Evolutionary conservation across 2,329 filamentous ascomycete species (phyloP).

Genomic region (Colletotrichum aenigma): DNA sequence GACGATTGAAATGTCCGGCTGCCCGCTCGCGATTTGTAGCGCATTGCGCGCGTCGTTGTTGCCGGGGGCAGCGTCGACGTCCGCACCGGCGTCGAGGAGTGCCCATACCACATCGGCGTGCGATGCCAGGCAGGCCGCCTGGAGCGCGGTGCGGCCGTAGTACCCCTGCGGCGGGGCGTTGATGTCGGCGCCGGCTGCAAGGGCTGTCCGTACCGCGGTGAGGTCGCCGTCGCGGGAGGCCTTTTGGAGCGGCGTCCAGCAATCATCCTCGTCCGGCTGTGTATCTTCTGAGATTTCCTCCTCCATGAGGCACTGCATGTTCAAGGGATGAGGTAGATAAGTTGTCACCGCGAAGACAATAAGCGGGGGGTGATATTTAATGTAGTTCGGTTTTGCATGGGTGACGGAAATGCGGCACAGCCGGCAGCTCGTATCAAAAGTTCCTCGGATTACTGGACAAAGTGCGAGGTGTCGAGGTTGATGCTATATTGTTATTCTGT

Average conservation of each 20-base stretch:
- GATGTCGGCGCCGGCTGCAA: conserved; percentile 29
- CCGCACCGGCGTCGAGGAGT: conserved; percentile 34
- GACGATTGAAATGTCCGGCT: conserved; percentile 26
- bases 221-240: conserved; percentile 36
- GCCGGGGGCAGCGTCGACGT: conserved; percentile 35
- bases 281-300: background rate
- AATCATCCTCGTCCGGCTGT: conserved; percentile 27
- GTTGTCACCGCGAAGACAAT: no score
- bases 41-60: conserved; percentile 40
- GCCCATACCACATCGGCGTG: conserved; percentile 27
- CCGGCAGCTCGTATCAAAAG: background rate
- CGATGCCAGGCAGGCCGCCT: conserved; percentile 34
- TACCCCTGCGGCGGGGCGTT: conserved; percentile 36
- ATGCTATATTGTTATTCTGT: background rate
- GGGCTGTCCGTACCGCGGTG: conserved; percentile 24
- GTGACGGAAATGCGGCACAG: background rate
- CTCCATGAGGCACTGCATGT: background rate
- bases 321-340: no score
- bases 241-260: conserved; percentile 39
- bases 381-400: background rate
- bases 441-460: background rate
- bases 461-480: background rate
- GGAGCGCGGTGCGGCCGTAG: conserved; percentile 40
- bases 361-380: background rate
- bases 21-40: conserved; percentile 40